Conservation (phyloP, 192 early-diverging fungal species). For the Rhizophagus sp. region DNA sequence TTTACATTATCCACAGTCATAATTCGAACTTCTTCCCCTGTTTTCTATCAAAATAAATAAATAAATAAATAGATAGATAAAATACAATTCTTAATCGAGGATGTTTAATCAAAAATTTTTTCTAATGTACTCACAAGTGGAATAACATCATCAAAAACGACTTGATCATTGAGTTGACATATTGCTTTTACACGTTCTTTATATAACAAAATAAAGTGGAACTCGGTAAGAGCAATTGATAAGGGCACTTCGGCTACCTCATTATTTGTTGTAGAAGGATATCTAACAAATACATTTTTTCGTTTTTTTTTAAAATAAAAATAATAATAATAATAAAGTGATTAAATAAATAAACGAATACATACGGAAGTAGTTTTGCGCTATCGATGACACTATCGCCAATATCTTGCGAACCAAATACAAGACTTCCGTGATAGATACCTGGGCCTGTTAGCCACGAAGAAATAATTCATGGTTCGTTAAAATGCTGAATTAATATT, state of each 20-base stretch:
- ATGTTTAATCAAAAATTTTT: no score
- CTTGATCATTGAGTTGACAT: constrained; percentile 76
- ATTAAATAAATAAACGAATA: constrained; percentile 5
- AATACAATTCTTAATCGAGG: no score
- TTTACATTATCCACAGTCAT: constrained; percentile 76
- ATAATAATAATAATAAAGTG: neutral
- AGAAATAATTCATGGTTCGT: constrained; percentile 1
- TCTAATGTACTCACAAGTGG: constrained; percentile 53
- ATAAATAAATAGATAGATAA: no score
- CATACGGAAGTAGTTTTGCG: constrained; percentile 80
- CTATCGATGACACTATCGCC: constrained; percentile 83
- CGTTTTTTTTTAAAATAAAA: neutral
- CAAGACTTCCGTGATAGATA: constrained; percentile 82
- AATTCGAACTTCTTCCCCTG: constrained; percentile 62
- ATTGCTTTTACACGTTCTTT: constrained; percentile 74
- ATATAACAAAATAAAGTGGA: constrained; percentile 88
- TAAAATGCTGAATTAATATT: neutral
- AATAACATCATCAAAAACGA: constrained; percentile 82
- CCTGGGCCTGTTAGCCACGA: constrained; percentile 59
- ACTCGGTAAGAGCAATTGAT: constrained; percentile 82
- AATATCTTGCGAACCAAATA: constrained; percentile 69
- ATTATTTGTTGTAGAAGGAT: constrained; percentile 53
- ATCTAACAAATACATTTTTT: constrained; percentile 30
- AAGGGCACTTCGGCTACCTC: constrained; percentile 62
- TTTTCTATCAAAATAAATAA: constrained; percentile 38